Conservation (phyloP, 768 basidiomycete species). For the Nidularia pulvinata region DNA sequence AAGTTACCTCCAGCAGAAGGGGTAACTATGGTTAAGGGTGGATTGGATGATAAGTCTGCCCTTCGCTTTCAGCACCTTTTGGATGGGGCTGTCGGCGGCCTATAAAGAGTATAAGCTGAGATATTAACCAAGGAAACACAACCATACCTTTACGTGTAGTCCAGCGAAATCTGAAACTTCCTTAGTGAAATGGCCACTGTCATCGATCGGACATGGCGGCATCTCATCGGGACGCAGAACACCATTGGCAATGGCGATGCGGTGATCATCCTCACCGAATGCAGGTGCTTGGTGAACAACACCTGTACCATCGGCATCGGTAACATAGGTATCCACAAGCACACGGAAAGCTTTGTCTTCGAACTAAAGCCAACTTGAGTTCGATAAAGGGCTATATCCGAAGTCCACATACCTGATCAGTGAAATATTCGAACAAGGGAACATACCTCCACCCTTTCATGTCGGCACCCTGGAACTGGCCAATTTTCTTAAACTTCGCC, state of each 20-base stretch:
- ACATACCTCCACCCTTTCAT: constrained; percentile 97
- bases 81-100: constrained; percentile 94
- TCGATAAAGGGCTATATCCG: not conserved
- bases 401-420: constrained; percentile 66
- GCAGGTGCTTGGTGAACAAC: constrained; percentile 99
- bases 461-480: constrained; percentile 85
- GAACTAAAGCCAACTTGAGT: constrained; percentile 47
- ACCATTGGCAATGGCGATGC: constrained; percentile 83
- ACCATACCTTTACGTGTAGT: constrained; percentile 80
- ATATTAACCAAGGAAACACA: not conserved
- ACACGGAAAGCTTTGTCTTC: constrained; percentile 92
- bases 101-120: constrained; percentile 19
- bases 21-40: constrained; percentile 89
- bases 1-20: constrained; percentile 92
- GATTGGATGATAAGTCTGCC: constrained; percentile 88
- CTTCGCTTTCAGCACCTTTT: constrained; percentile 85
- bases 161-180: constrained; percentile 92
- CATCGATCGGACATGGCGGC: constrained; percentile 96
- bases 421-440: constrained; percentile 96
- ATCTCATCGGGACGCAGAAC: constrained; percentile 87
- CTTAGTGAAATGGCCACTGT: constrained; percentile 82
- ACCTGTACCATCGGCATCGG: constrained; percentile 91
- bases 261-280: constrained; percentile 99
- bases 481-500: constrained; percentile 92
- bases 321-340: constrained; percentile 90